Evolutionary conservation across 2,329 filamentous ascomycete species (phyloP), one percentile per base, ranked within the genome.

Genomic region (Colletotrichum tanaceti): DNA sequence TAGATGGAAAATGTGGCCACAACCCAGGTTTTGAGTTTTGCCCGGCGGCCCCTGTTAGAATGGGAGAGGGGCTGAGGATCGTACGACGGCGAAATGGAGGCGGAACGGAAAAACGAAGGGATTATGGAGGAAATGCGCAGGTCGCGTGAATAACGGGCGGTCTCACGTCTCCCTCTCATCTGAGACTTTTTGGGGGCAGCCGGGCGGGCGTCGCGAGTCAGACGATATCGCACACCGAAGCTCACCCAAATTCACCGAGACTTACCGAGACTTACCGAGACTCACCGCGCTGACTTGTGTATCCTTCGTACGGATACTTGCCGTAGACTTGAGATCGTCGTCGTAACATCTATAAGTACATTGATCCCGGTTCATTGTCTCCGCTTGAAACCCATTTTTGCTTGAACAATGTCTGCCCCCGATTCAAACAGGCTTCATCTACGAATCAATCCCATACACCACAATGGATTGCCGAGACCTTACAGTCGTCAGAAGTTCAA

Each of bases 91-190:
- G 22, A 55, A 11, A 32, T 41, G 2, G 50, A 62, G 38, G 66
- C 66, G 66, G 66, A 66, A 66, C 66, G 66, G 66, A 68, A 68
- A 66, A 68, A 68, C 66, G 14, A 65, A 22, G 55, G 1, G 16
- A 60, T 66, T 28, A 43, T 24, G 44, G 35, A 32, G 49, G 28
- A 20, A 38, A 11, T 35, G 1, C 7, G 9, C 13, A 18, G 18
- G 44, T 55, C 49, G 24, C 9, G 35, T 39, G 49, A n/a, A 5
- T n/a, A n/a, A n/a, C 9, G 14, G 32, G 46, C 50, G 20, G n/a
- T n/a, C n/a, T n/a, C n/a, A n/a, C n/a, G n/a, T n/a, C n/a, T 60
- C 62, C 28, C 5, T 7, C 7, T 28, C n/a, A n/a, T 24, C 24
- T 32, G 28, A 9, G 28, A 32, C 9, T n/a, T n/a, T n/a, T 32